Conservation (phyloP, 2,329 filamentous ascomycete genomes). For the Colletotrichum sansevieriae region DNA sequence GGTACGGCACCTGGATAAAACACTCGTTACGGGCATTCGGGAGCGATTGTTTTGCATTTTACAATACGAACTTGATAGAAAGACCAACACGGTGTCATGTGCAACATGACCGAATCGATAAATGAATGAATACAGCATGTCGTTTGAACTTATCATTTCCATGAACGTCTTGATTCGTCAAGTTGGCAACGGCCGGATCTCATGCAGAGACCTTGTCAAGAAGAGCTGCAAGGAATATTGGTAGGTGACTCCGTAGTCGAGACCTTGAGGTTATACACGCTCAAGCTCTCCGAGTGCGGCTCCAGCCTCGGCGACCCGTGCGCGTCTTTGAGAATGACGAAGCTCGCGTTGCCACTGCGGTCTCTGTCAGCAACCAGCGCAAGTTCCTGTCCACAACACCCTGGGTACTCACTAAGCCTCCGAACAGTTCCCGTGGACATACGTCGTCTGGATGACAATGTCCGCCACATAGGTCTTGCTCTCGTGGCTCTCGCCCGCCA, state of each 20-base stretch:
- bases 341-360: conserved; percentile 25
- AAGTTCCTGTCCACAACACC: too few species aligned
- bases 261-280: conserved; percentile 31
- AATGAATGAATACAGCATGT: too few species aligned
- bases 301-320: conserved; percentile 7
- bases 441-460: conserved; percentile 34
- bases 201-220: neutral
- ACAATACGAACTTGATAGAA: neutral
- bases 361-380: neutral
- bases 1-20: conserved; percentile 27
- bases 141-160: too few species aligned
- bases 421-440: conserved; percentile 19
- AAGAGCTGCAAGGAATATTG: conserved; percentile 18
- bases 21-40: conserved; percentile 31
- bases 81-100: neutral
- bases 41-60: conserved; percentile 18
- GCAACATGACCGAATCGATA: neutral
- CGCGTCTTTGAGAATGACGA: conserved; percentile 26
- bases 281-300: conserved; percentile 28
- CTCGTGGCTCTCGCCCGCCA: conserved; percentile 7
- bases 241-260: conserved; percentile 31
- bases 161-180: neutral
- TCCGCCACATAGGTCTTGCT: conserved; percentile 30
- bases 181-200: too few species aligned
- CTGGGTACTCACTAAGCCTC: conserved; percentile 29